Percentiles rank a stretch among this genome's conserved stretches.
These are phyloP conservation scores for Puccinia brachypodii DNA, from an alignment of 1,284 basidiomycete genomes.

Conservation along the genomic window DNA sequence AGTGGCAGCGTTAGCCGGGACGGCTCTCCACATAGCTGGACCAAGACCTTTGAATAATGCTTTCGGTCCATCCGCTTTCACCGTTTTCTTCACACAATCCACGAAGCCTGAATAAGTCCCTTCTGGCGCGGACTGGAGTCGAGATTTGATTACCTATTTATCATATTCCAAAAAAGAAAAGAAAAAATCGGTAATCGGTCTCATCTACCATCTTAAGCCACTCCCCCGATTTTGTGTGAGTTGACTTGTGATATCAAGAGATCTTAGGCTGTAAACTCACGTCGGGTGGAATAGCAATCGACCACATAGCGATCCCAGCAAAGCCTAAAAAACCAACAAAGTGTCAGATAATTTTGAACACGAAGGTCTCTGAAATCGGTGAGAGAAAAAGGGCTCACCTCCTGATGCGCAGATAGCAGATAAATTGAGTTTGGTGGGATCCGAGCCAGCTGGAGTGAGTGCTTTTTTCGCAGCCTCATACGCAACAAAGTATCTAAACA, in stretches of 20 bases:
- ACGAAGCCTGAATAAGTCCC: constrained; percentile 93
- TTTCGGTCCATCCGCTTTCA: constrained; percentile 81
- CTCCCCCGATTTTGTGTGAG: not conserved
- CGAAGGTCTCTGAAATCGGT: not conserved
- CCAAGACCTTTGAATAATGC: constrained; percentile 97
- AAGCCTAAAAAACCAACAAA: constrained; percentile 60
- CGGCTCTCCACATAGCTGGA: constrained; percentile 77
- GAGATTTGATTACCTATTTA: constrained; percentile 71
- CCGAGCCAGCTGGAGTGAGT: constrained; percentile 76
- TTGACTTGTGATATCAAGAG: too few relatives aligned
- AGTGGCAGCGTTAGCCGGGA: constrained; percentile 93
- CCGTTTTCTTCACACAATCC: constrained; percentile 88
- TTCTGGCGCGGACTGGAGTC: constrained; percentile 91
- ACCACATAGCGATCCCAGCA: constrained; percentile 98
- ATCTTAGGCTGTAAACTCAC: constrained; percentile 59
- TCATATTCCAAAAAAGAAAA: too few relatives aligned
- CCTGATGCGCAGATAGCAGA: constrained; percentile 87
- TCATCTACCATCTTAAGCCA: not conserved
- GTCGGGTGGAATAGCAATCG: constrained; percentile 89
- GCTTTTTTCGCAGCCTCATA: constrained; percentile 91
- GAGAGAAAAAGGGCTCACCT: constrained; percentile 13
- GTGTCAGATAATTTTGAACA: not conserved
- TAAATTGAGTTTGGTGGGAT: constrained; percentile 78
- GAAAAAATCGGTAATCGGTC: not conserved
- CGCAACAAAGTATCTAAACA: constrained; percentile 83